Percentiles rank a stretch among this genome's conserved stretches.
Conservation (phyloP, 2,329 filamentous ascomycete species). For the Calonectria henricotiae region DNA sequence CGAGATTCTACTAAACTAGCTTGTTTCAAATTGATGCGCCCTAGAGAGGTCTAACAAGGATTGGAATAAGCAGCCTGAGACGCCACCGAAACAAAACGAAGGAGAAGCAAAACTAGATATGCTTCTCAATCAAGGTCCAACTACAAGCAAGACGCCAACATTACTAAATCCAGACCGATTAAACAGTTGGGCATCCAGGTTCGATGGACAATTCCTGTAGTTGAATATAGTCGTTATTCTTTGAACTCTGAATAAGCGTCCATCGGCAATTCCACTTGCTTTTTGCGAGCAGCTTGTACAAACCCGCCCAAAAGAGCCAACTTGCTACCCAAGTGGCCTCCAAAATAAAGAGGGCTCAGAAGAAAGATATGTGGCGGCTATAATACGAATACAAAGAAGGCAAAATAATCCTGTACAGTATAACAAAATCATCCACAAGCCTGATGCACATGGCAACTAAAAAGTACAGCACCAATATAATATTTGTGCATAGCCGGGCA, state of each 20-base stretch:
- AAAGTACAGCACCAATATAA: constrained; percentile 11
- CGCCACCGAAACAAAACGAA: no score
- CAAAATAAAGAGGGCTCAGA: neutral
- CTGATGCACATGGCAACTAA: neutral
- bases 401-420: neutral
- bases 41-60: no score
- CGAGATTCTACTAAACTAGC: no score
- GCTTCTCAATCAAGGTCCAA: neutral
- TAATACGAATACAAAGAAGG: neutral
- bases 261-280: neutral
- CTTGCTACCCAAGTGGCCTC: neutral
- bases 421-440: neutral
- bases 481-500: neutral
- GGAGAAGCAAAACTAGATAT: no score
- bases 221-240: neutral
- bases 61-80: no score
- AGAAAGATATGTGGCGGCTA: neutral
- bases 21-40: no score
- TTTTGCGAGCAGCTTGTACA: neutral
- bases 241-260: no score
- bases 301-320: constrained; percentile 9
- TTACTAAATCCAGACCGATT: neutral
- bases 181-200: neutral
- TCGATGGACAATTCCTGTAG: neutral
- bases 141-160: neutral